phyloP scores from a whole-genome alignment of 163 green algal species.

The Chlorella variabilis region DNA sequence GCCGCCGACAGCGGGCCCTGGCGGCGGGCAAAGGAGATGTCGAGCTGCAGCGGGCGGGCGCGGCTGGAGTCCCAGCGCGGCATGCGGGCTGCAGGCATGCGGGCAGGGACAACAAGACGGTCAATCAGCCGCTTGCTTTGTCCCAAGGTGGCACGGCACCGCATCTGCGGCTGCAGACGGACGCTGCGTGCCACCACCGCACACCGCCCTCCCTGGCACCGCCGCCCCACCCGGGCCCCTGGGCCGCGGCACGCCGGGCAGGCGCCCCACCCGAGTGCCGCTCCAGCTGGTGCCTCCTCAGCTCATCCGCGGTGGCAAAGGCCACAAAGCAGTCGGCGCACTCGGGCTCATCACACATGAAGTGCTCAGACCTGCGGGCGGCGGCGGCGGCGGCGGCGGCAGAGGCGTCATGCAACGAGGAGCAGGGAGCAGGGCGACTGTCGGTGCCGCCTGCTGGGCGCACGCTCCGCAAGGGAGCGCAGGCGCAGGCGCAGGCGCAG shows the following conservation, averaged over 20 bases:
- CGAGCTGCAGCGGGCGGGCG: conserved; percentile 54
- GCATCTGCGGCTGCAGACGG: no score
- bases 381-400: no score
- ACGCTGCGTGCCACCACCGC: no score
- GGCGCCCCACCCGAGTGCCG: conserved; percentile 51
- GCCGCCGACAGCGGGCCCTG: neutral
- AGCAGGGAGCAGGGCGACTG: neutral
- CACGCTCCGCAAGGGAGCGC: no score
- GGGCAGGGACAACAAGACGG: neutral
- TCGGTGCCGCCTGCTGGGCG: no score
- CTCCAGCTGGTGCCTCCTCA: conserved; percentile 56
- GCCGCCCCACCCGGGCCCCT: no score
- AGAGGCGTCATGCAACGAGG: no score
- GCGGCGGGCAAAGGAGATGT: conserved; percentile 37
- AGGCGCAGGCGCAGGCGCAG: no score
- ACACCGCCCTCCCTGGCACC: no score
- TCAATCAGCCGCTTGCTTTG: neutral
- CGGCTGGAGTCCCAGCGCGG: conserved; percentile 56
- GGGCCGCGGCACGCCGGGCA: no score
- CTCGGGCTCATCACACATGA: conserved; percentile 63
- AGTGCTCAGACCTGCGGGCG: conserved; percentile 45
- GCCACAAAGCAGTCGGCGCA: conserved; percentile 68
- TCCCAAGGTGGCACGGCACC: neutral
- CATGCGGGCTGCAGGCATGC: conserved; percentile 43
- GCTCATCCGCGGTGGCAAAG: conserved; percentile 67